These are phyloP conservation scores for Pseudozyma flocculosa DNA, from an alignment of 1,284 basidiomycete genomes.

Conservation along the genomic window DNA sequence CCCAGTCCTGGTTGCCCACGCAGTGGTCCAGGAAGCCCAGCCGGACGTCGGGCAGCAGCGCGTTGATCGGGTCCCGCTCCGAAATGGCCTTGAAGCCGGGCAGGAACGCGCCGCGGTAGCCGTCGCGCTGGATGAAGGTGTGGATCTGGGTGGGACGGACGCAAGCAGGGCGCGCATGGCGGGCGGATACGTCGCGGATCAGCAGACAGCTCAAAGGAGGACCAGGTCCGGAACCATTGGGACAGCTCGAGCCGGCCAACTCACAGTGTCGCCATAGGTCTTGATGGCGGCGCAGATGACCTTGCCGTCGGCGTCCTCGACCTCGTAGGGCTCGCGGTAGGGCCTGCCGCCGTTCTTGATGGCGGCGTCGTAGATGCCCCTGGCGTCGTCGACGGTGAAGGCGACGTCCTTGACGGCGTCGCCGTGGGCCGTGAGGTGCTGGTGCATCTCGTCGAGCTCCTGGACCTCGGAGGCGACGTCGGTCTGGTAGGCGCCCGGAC, in stretches of 20 bases:
- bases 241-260: too few species aligned
- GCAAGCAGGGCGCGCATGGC: neutral
- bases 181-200: too few species aligned
- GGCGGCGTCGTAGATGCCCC: neutral
- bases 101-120: conserved; percentile 1
- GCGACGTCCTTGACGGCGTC: conserved; percentile 7
- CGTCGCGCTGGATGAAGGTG: conserved; percentile 2
- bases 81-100: conserved; percentile 4
- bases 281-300: conserved; percentile 2
- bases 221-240: too few species aligned
- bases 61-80: conserved; percentile 3
- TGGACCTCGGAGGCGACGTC: neutral
- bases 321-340: neutral
- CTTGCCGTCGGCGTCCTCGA: neutral
- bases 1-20: conserved; percentile 14
- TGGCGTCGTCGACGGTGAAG: conserved; percentile 2
- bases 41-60: conserved; percentile 1
- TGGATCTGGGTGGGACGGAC: neutral
- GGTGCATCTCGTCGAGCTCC: neutral
- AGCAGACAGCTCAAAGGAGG: too few species aligned
- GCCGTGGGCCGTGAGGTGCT: conserved; percentile 1
- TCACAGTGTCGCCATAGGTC: conserved; percentile 4
- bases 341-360: conserved; percentile 1
- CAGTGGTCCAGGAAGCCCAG: conserved; percentile 9
- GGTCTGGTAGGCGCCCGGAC: neutral